Evolutionary conservation across 2,329 filamentous ascomycete species (phyloP).

Genomic region (Arthroderma sp.): DNA sequence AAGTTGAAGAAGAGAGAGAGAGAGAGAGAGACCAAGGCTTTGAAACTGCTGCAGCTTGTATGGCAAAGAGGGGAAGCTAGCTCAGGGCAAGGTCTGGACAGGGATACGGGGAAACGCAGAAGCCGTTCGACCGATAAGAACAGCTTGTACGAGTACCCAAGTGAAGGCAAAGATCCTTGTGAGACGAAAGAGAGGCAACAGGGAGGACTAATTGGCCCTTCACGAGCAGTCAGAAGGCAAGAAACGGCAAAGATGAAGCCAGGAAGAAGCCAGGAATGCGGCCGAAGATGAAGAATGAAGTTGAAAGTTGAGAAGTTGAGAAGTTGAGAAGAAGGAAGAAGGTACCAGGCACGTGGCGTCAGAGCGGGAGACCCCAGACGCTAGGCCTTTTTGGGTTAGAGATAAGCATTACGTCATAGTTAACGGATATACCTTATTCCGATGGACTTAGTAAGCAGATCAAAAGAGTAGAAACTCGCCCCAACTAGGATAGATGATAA

Average conservation of each 20-base stretch:
- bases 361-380: background rate
- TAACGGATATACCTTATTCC: background rate
- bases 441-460: background rate
- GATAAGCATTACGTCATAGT: background rate
- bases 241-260: background rate
- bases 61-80: conserved; percentile 6
- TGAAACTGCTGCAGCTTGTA: conserved; percentile 2
- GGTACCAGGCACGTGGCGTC: background rate
- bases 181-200: background rate
- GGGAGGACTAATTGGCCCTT: background rate
- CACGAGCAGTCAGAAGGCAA: background rate
- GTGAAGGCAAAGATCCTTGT: background rate
- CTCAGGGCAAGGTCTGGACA: background rate
- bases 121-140: background rate
- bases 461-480: too few species aligned
- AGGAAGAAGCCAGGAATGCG: background rate
- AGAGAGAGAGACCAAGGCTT: background rate
- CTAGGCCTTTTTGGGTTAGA: conserved; percentile 4
- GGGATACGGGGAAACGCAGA: conserved; percentile 1
- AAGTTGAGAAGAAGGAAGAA: background rate
- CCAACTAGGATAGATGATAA: too few species aligned
- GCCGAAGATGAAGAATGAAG: background rate
- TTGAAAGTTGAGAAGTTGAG: conserved; percentile 6
- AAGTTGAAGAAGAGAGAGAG: conserved; percentile 3
- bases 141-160: background rate